phyloP scores from a whole-genome alignment of 2,329 filamentous ascomycete species.

The Cladophialophora psammophila region DNA sequence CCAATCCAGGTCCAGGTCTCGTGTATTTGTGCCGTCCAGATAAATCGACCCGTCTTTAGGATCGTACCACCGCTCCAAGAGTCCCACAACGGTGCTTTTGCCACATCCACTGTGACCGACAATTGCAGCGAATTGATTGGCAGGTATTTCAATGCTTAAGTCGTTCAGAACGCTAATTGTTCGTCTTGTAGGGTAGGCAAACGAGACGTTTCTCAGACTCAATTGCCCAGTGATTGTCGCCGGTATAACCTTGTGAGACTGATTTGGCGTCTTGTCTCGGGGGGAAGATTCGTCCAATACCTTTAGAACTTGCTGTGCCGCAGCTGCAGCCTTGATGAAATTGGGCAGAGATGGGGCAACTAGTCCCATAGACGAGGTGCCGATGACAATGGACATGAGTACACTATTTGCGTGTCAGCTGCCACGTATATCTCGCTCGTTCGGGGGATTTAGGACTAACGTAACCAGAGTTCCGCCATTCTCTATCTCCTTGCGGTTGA shows the following conservation, averaged over 20 bases:
- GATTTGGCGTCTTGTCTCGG: slow-evolving; percentile 64
- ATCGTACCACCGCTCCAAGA: slow-evolving; percentile 54
- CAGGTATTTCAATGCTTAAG: slow-evolving; percentile 46
- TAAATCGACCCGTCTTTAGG: slow-evolving; percentile 57
- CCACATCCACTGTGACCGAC: slow-evolving; percentile 55
- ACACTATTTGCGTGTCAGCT: slow-evolving; percentile 52
- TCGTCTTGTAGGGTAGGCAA: slow-evolving; percentile 69
- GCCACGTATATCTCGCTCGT: slow-evolving; percentile 48
- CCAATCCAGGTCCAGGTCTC: slow-evolving; percentile 67
- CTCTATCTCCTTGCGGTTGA: slow-evolving; percentile 42
- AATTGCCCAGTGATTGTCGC: slow-evolving; percentile 59
- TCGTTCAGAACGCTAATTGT: slow-evolving; percentile 47
- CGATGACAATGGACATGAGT: slow-evolving; percentile 74
- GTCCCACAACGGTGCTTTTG: slow-evolving; percentile 54
- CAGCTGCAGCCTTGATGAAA: neutral
- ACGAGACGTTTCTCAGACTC: slow-evolving; percentile 60
- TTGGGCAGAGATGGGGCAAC: neutral
- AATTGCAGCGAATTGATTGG: slow-evolving; percentile 50
- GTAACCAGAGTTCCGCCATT: slow-evolving; percentile 43
- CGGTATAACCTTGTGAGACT: slow-evolving; percentile 52
- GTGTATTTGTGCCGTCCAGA: slow-evolving; percentile 62
- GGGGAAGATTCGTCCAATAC: neutral
- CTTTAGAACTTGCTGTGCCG: neutral
- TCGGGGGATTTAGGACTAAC: slow-evolving; percentile 33
- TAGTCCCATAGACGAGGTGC: slow-evolving; percentile 35